A percentile compares a stretch with the other conserved stretches of the same genome.
Evolutionary conservation across 352 stramenopile genomes (phyloP).

Genomic region (Phytophthora rubi): DNA sequence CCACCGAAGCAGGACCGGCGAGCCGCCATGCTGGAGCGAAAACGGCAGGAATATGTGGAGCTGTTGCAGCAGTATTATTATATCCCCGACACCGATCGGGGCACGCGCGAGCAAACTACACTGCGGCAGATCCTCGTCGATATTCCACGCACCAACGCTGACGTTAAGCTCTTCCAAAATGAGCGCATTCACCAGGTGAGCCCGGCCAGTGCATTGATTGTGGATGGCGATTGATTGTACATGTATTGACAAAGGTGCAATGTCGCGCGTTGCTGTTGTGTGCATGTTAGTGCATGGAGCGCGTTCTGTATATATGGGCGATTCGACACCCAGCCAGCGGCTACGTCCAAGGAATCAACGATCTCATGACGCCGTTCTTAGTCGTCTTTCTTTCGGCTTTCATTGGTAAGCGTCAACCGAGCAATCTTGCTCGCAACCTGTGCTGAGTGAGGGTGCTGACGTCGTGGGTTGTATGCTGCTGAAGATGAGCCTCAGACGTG

Average conservation of each 20-base stretch:
- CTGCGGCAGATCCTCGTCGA: constrained; percentile 98
- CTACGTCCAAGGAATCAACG: constrained; percentile 99
- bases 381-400: constrained; percentile 95
- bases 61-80: constrained; percentile 97
- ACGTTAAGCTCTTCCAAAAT: constrained; percentile 97
- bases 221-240: not conserved
- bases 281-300: constrained; percentile 88
- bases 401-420: constrained; percentile 50
- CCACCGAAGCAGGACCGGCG: constrained; percentile 94
- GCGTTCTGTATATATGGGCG: constrained; percentile 99
- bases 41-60: constrained; percentile 97
- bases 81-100: constrained; percentile 95
- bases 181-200: constrained; percentile 90
- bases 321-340: constrained; percentile 97
- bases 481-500: constrained; percentile 78
- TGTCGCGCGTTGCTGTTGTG: constrained; percentile 3
- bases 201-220: not conserved
- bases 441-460: constrained; percentile 2
- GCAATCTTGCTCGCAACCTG: too few relatives aligned
- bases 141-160: constrained; percentile 97
- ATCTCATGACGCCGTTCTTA: constrained; percentile 98
- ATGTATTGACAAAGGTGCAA: constrained; percentile 2
- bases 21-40: constrained; percentile 91
- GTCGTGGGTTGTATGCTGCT: constrained; percentile 4
- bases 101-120: constrained; percentile 95